phyloP scores from a whole-genome alignment of 2,329 filamentous ascomycete genomes.

The Aureobasidium vineae region DNA sequence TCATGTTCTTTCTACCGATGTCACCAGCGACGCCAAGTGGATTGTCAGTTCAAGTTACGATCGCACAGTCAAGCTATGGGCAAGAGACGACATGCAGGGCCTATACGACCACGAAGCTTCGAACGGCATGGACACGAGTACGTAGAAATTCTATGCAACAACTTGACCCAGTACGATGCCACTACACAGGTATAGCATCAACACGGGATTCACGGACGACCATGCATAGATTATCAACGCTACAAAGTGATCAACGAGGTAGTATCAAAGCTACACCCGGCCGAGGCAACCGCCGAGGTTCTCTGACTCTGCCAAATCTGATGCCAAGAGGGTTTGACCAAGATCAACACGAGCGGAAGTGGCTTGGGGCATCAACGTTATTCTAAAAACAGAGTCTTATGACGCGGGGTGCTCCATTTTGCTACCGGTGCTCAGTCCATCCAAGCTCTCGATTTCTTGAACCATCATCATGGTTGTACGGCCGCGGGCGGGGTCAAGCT shows the following conservation, averaged over 20 bases:
- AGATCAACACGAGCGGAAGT: slow-evolving; percentile 20
- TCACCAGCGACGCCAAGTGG: slow-evolving; percentile 82
- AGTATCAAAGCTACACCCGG: neutral
- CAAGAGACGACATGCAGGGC: slow-evolving; percentile 69
- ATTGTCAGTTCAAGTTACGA: slow-evolving; percentile 95
- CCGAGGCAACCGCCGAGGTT: neutral
- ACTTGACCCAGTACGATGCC: neutral
- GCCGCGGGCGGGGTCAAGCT: neutral
- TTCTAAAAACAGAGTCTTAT: slow-evolving; percentile 16
- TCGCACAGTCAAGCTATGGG: slow-evolving; percentile 94
- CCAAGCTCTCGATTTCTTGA: neutral
- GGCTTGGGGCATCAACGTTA: slow-evolving; percentile 7
- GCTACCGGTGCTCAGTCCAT: neutral
- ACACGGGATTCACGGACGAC: neutral
- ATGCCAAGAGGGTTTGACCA: slow-evolving; percentile 3
- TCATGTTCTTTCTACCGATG: slow-evolving; percentile 86
- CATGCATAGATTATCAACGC: neutral
- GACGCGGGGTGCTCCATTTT: slow-evolving; percentile 15
- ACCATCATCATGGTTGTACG: slow-evolving; percentile 10
- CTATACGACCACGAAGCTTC: slow-evolving; percentile 30
- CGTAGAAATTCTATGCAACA: slow-evolving; percentile 9
- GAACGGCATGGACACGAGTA: slow-evolving; percentile 14
- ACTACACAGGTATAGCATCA: neutral
- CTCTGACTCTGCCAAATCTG: neutral
- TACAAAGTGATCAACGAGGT: neutral